phyloP scores from a whole-genome alignment of 495 filamentous ascomycete genomes.

The Penicillium steckii region DNA sequence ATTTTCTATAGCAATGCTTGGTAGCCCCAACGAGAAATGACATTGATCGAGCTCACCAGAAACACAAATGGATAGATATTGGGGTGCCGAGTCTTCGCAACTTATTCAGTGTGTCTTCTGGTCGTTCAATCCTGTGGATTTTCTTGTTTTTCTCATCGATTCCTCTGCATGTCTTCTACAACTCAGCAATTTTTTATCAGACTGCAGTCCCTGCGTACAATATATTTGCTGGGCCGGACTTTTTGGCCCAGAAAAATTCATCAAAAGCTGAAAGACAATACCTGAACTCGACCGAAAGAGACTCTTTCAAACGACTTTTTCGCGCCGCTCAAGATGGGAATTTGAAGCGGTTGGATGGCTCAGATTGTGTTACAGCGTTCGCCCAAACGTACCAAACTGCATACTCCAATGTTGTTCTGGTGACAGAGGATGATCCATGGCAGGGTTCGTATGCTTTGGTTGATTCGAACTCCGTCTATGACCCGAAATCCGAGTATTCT shows the following conservation, averaged over 20 bases:
- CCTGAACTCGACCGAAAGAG: too few species aligned
- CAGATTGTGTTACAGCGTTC: background rate
- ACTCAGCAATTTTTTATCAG: background rate
- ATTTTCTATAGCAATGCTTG: slow-evolving; percentile 1
- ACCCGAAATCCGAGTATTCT: too few species aligned
- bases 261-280: too few species aligned
- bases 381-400: background rate
- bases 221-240: background rate
- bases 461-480: too few species aligned
- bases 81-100: slow-evolving; percentile 2
- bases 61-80: background rate
- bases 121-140: background rate
- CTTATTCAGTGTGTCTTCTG: background rate
- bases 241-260: background rate
- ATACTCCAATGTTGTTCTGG: background rate
- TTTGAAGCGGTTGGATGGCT: background rate
- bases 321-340: background rate
- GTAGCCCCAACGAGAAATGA: slow-evolving; percentile 1
- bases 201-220: background rate
- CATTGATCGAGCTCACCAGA: background rate
- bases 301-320: background rate
- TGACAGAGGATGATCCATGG: too few species aligned
- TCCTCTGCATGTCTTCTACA: background rate
- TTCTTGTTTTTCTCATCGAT: background rate
- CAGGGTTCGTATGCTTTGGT: too few species aligned